Evolutionary conservation across 1,284 basidiomycete genomes (phyloP).

Genomic region (Melampsora americana): DNA sequence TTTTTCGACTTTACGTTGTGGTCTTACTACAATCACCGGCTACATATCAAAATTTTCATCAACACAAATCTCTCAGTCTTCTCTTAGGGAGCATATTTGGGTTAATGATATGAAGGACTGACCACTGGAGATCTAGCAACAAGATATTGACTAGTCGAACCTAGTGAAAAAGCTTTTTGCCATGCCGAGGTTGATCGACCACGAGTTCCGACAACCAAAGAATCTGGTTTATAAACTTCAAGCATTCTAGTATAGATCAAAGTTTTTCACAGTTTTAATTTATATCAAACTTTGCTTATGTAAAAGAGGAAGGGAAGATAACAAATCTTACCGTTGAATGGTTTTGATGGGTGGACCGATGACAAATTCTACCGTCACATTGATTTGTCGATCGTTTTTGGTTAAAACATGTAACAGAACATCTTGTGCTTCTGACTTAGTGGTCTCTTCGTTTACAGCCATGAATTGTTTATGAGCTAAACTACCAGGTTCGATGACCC

Average conservation of each 20-base stretch:
- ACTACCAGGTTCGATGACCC: slow-evolving; percentile 31
- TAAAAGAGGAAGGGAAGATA: background rate
- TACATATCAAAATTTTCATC: background rate
- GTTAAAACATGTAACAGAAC: slow-evolving; percentile 31
- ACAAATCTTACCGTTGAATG: slow-evolving; percentile 27
- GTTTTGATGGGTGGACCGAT: slow-evolving; percentile 43
- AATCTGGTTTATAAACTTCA: slow-evolving; percentile 41
- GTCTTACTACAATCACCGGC: slow-evolving; percentile 44
- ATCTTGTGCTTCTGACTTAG: slow-evolving; percentile 38
- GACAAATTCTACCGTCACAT: slow-evolving; percentile 43
- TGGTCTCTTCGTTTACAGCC: slow-evolving; percentile 32
- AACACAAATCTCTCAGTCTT: too few species aligned
- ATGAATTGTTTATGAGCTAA: slow-evolving; percentile 17
- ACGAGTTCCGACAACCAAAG: slow-evolving; percentile 39
- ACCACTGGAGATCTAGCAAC: slow-evolving; percentile 42
- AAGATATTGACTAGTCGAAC: slow-evolving; percentile 44
- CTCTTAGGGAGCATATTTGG: background rate
- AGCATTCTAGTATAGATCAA: slow-evolving; percentile 28
- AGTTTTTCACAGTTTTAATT: background rate
- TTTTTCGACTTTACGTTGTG: slow-evolving; percentile 31
- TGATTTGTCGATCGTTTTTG: slow-evolving; percentile 43
- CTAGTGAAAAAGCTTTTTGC: slow-evolving; percentile 41
- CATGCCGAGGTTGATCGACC: slow-evolving; percentile 30
- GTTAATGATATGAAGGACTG: background rate
- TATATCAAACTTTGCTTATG: background rate